These are phyloP conservation scores for Poa pratensis DNA, from an alignment of 176 grass and related monocot species.

Conservation along the genomic window DNA sequence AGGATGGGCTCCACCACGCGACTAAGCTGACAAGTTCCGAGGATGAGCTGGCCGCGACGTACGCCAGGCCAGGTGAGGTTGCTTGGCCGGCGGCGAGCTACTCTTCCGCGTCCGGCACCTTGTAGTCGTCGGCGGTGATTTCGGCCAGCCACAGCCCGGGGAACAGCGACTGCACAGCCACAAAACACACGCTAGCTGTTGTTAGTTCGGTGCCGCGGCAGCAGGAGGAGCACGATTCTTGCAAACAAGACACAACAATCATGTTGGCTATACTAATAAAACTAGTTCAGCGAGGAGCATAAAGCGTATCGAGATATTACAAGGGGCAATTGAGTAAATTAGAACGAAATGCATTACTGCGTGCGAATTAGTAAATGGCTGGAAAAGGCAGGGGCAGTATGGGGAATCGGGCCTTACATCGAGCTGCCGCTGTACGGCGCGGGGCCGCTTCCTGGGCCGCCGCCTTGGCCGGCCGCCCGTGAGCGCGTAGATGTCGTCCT, in stretches of 20 bases:
- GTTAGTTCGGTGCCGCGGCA: too few relatives aligned
- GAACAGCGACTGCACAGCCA: slow-evolving; percentile 59
- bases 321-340: background rate
- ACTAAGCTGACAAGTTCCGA: background rate
- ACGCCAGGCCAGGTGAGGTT: background rate
- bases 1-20: too few relatives aligned
- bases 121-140: slow-evolving; percentile 75
- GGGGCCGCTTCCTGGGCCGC: slow-evolving; percentile 82
- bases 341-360: background rate
- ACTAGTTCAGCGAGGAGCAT: background rate
- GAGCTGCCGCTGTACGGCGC: slow-evolving; percentile 74
- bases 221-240: slow-evolving; percentile 15
- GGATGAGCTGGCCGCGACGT: slow-evolving; percentile 21
- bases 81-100: slow-evolving; percentile 18
- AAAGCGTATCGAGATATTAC: slow-evolving; percentile 32
- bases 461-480: slow-evolving; percentile 80
- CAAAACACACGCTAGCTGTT: background rate
- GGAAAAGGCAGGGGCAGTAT: slow-evolving; percentile 30
- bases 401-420: slow-evolving; percentile 71
- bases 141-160: slow-evolving; percentile 77
- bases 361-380: background rate
- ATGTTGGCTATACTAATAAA: background rate
- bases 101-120: slow-evolving; percentile 59
- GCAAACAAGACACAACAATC: slow-evolving; percentile 56
- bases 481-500: slow-evolving; percentile 93